These are phyloP conservation scores for Beauveria asiatica DNA, from an alignment of 2,329 filamentous ascomycete genomes.

Conservation along the genomic window DNA sequence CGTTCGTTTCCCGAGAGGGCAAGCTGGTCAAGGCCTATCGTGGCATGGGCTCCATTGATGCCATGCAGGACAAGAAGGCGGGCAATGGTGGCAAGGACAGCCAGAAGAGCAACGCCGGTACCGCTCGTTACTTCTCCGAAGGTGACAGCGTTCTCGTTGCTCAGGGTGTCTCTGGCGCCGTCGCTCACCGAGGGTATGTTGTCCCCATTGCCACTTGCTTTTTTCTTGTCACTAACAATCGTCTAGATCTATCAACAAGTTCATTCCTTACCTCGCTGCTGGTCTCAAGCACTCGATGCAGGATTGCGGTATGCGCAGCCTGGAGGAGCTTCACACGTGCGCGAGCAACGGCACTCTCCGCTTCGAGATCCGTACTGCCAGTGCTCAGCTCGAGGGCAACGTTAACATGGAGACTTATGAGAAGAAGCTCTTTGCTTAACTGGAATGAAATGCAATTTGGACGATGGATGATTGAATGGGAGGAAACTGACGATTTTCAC, in stretches of 20 bases:
- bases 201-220: not conserved
- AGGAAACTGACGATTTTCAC: conserved; percentile 2
- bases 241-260: conserved; percentile 76
- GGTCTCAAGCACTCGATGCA: conserved; percentile 97
- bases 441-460: conserved; percentile 12
- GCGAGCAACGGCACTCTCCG: conserved; percentile 69
- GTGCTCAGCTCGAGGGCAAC: conserved; percentile 91
- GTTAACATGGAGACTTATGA: conserved; percentile 98
- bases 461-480: conserved; percentile 4
- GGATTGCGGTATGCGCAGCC: conserved; percentile 80
- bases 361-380: conserved; percentile 90
- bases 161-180: conserved; percentile 86
- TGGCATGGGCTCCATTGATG: conserved; percentile 97
- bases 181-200: conserved; percentile 62
- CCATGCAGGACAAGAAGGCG: conserved; percentile 99
- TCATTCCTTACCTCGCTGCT: conserved; percentile 89
- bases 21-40: conserved; percentile 99
- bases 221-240: conserved; percentile 21
- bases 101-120: conserved; percentile 84
- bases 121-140: conserved; percentile 96
- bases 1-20: conserved; percentile 91
- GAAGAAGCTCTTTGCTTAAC: conserved; percentile 96
- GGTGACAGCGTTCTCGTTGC: conserved; percentile 90
- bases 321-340: conserved; percentile 65
- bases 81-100: conserved; percentile 63